Conservation (phyloP, 257 asterid genomes). For the Solanum ossicruentum region DNA sequence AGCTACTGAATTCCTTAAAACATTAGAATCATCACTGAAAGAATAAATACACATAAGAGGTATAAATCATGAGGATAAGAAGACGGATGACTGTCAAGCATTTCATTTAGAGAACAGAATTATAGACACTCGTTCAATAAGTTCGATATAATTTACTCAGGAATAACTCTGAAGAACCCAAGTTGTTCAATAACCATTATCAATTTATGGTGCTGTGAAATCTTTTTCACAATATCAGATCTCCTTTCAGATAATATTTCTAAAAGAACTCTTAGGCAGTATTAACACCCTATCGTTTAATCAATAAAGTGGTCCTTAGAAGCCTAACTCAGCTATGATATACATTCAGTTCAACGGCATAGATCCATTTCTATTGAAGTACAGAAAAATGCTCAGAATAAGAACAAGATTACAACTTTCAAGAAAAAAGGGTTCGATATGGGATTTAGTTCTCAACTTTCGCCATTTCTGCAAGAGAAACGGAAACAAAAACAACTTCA, state of each 20-base stretch:
- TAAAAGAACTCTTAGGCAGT: background rate
- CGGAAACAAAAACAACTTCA: background rate
- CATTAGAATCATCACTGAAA: background rate
- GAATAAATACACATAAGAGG: background rate
- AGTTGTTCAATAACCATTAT: background rate
- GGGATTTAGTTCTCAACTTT: background rate
- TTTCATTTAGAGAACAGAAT: background rate
- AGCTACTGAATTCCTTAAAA: background rate
- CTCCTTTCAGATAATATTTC: background rate
- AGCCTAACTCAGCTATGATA: background rate
- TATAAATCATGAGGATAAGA: background rate
- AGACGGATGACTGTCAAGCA: background rate
- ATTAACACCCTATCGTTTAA: background rate
- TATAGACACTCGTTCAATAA: background rate
- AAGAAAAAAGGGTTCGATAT: background rate
- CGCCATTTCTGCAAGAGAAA: background rate
- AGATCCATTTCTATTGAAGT: background rate
- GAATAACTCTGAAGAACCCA: background rate
- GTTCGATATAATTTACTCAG: background rate
- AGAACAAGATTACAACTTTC: background rate
- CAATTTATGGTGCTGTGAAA: background rate
- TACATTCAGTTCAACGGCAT: background rate
- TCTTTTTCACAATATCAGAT: background rate
- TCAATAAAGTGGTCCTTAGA: background rate
- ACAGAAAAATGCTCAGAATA: background rate